A percentile compares a stretch with the other conserved stretches of the same genome.
Evolutionary conservation across 768 basidiomycete species (phyloP).

Genomic region (Russula abietina): DNA sequence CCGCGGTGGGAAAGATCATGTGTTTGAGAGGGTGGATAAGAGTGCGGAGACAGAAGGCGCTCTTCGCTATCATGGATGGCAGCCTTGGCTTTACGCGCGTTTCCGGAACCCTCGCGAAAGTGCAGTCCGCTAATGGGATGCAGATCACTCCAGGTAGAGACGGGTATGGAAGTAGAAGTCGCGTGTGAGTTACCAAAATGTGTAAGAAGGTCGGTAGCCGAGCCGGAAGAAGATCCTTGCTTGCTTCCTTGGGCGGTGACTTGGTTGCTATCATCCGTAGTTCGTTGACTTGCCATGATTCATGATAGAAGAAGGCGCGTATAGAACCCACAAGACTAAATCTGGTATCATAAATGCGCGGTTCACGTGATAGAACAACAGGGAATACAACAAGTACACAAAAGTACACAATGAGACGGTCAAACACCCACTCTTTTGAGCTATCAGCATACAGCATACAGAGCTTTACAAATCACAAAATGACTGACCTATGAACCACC

Average conservation of each 20-base stretch:
- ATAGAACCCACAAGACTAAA: background rate
- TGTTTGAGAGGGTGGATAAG: conserved; percentile 13
- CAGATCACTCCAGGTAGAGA: conserved; percentile 3
- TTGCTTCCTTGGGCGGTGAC: background rate
- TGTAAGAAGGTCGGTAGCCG: background rate
- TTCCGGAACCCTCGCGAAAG: conserved; percentile 25
- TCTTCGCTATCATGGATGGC: conserved; percentile 7
- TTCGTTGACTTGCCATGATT: conserved; percentile 2
- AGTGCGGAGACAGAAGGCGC: conserved; percentile 7
- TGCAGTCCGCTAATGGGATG: conserved; percentile 11
- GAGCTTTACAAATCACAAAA: background rate
- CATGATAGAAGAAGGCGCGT: background rate
- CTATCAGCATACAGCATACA: background rate
- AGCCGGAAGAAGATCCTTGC: background rate
- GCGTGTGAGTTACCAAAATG: background rate
- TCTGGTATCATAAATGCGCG: background rate
- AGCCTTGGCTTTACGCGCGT: conserved; percentile 19
- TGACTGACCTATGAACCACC: conserved; percentile 25
- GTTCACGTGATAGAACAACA: conserved; percentile 8
- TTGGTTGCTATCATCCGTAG: background rate
- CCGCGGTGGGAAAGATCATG: background rate
- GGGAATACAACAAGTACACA: background rate
- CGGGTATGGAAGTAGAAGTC: conserved; percentile 4
- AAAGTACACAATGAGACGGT: background rate
- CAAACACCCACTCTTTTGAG: conserved; percentile 22